A percentile compares a stretch with the other conserved stretches of the same genome.
Conservation (phyloP, 495 filamentous ascomycete genomes). For the Daldinia decipiens region DNA sequence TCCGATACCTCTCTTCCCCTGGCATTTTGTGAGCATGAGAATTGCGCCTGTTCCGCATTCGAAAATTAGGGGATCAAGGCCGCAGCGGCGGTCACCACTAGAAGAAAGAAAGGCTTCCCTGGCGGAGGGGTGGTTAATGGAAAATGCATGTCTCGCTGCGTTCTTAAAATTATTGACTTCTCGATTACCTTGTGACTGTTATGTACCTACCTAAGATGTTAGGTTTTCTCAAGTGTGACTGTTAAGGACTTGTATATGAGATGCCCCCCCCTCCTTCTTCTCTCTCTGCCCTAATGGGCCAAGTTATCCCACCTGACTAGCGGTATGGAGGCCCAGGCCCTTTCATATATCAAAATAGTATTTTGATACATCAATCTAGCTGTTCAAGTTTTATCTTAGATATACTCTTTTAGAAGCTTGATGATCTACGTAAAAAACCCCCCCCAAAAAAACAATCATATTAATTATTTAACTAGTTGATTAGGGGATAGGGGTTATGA, state of each 20-base stretch:
- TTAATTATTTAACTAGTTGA: too few relatives aligned
- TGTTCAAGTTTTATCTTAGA: too few relatives aligned
- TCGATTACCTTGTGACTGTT: constrained; percentile 13
- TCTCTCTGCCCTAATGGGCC: neutral
- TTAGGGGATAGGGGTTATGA: too few relatives aligned
- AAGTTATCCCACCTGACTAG: too few relatives aligned
- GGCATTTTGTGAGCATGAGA: constrained; percentile 20
- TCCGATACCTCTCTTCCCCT: constrained; percentile 13
- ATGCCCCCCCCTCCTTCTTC: too few relatives aligned
- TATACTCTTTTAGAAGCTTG: too few relatives aligned
- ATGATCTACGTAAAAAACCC: too few relatives aligned
- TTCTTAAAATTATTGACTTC: constrained; percentile 23
- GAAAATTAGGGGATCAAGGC: constrained; percentile 19
- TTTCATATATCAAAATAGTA: too few relatives aligned
- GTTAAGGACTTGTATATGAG: neutral
- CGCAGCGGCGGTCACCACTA: constrained; percentile 17
- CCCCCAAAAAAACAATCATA: too few relatives aligned
- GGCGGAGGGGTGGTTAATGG: constrained; percentile 39
- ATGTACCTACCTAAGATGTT: neutral
- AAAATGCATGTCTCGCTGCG: constrained; percentile 34
- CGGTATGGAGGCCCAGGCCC: too few relatives aligned
- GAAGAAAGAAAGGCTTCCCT: constrained; percentile 2
- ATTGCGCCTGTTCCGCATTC: constrained; percentile 29
- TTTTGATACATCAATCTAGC: too few relatives aligned
- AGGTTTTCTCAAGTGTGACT: neutral